Percentiles rank a stretch among this genome's conserved stretches.
phyloP scores from a whole-genome alignment of 2,329 filamentous ascomycete species.

The Trichoderma oligosporum region DNA sequence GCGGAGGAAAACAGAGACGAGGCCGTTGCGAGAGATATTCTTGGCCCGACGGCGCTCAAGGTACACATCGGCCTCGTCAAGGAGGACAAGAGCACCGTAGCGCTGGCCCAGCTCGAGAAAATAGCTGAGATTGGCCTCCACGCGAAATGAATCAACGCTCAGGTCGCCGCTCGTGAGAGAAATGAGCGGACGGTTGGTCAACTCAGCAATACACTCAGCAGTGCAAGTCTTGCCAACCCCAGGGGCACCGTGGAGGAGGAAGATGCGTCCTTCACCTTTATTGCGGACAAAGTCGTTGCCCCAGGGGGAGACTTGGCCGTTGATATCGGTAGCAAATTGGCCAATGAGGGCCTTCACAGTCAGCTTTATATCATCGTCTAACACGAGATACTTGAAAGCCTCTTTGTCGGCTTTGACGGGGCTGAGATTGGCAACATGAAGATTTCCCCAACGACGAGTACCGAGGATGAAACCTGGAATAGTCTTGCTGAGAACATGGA shows the following conservation, averaged over 20 bases:
- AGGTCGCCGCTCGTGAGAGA: constrained; percentile 50
- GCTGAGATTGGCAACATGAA: constrained; percentile 38
- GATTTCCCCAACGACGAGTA: constrained; percentile 43
- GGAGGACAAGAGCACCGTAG: constrained; percentile 50
- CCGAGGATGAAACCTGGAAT: constrained; percentile 46
- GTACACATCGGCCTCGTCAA: constrained; percentile 60
- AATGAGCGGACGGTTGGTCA: constrained; percentile 48
- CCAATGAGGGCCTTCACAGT: constrained; percentile 47
- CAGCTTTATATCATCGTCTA: constrained; percentile 46
- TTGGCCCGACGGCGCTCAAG: constrained; percentile 47
- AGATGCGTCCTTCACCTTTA: constrained; percentile 49
- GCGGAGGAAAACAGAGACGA: constrained; percentile 49
- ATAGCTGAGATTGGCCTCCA: constrained; percentile 45
- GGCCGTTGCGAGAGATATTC: constrained; percentile 45
- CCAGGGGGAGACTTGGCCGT: constrained; percentile 43
- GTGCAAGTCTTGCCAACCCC: constrained; percentile 58
- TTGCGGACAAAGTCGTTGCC: constrained; percentile 46
- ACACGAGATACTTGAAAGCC: constrained; percentile 48
- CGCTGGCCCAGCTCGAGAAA: constrained; percentile 48
- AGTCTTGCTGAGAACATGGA: constrained; percentile 40
- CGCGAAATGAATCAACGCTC: constrained; percentile 35
- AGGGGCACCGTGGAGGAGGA: constrained; percentile 50
- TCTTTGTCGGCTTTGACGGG: constrained; percentile 43
- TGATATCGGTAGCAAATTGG: constrained; percentile 40
- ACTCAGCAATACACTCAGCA: constrained; percentile 52